A percentile compares a stretch with the other conserved stretches of the same genome.
These are phyloP conservation scores for Tetrahymena borealis DNA, from an alignment of 73 alveolate species.

Conservation along the genomic window DNA sequence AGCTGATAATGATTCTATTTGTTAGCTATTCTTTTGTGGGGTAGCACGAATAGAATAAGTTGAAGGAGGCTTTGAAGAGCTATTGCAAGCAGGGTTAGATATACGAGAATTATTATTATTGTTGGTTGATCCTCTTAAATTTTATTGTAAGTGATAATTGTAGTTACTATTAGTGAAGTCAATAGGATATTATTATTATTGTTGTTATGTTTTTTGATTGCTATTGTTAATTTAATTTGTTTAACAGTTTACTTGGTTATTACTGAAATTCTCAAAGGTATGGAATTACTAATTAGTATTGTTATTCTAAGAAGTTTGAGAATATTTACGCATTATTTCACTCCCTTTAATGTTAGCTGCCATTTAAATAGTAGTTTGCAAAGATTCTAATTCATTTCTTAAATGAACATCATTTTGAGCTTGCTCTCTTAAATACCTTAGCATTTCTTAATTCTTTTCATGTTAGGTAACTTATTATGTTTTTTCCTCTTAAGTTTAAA, in stretches of 20 bases:
- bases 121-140: neutral
- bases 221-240: neutral
- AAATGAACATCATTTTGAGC: neutral
- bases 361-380: neutral
- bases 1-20: neutral
- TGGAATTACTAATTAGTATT: neutral
- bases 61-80: neutral
- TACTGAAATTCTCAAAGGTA: neutral
- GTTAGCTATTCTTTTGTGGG: neutral
- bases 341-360: neutral
- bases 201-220: no score
- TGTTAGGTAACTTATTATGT: neutral
- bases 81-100: neutral
- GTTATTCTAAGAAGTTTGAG: neutral
- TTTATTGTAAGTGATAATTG: neutral
- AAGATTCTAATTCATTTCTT: neutral
- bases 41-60: neutral
- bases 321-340: neutral
- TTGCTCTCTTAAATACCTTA: neutral
- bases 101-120: neutral
- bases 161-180: neutral
- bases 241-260: neutral
- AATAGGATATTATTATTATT: neutral
- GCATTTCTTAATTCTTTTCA: neutral
- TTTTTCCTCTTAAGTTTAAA: neutral